phyloP scores from a whole-genome alignment of 805 yeast genomes.

The Huiozyma naganishii region DNA sequence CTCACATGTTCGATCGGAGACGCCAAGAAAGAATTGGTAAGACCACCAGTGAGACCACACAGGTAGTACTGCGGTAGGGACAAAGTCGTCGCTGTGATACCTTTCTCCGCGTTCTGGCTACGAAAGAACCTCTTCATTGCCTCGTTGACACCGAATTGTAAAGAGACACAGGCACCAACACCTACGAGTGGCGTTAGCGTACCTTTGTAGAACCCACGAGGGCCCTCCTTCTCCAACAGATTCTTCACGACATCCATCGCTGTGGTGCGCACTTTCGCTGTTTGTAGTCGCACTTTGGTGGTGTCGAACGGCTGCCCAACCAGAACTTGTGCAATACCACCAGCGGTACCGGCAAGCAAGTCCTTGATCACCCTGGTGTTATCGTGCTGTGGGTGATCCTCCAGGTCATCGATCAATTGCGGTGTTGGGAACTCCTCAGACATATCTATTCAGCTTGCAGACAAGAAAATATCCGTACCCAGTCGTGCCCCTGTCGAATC shows the following conservation, averaged over 20 bases:
- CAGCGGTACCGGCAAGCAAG: constrained; percentile 82
- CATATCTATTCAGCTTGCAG: constrained; percentile 10
- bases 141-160: constrained; percentile 92
- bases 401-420: constrained; percentile 25
- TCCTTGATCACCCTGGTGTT: constrained; percentile 50
- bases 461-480: no score
- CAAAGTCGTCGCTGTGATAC: constrained; percentile 23
- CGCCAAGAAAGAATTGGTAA: constrained; percentile 82
- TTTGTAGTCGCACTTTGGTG: constrained; percentile 84
- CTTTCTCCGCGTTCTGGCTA: constrained; percentile 21
- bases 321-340: constrained; percentile 92
- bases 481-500: no score
- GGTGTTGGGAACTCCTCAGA: constrained; percentile 26
- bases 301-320: constrained; percentile 96
- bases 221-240: constrained; percentile 71
- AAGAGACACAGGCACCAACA: constrained; percentile 95
- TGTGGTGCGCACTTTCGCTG: constrained; percentile 62
- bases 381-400: constrained; percentile 11
- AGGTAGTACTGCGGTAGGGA: constrained; percentile 57
- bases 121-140: constrained; percentile 75
- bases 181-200: constrained; percentile 89
- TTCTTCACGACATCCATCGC: constrained; percentile 70
- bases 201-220: constrained; percentile 81
- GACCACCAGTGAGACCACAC: constrained; percentile 91
- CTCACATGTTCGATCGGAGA: constrained; percentile 93